Conservation (phyloP, 306 rosid species). For the Prunus mira region DNA sequence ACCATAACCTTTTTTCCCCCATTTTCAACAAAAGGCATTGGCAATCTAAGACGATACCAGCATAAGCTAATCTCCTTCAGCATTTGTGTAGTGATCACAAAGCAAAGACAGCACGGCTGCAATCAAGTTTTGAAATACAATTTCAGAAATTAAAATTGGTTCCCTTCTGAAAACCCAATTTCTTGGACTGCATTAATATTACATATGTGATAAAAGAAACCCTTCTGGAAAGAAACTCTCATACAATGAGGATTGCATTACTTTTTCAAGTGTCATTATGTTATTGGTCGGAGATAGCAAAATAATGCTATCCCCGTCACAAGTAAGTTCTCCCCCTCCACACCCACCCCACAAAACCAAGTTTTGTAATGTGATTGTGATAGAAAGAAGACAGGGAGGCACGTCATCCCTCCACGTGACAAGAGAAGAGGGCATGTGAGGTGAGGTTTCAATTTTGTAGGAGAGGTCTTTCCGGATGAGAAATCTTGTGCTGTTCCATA, state of each 20-base stretch:
- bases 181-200: neutral
- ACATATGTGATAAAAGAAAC: too few relatives aligned
- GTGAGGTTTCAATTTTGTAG: neutral
- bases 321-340: too few relatives aligned
- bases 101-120: neutral
- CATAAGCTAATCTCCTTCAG: too few relatives aligned
- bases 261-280: too few relatives aligned
- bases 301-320: too few relatives aligned
- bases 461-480: neutral
- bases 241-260: rapidly evolving
- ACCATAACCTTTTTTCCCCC: neutral
- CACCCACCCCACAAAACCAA: neutral
- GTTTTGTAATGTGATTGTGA: too few relatives aligned
- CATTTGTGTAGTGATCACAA: neutral
- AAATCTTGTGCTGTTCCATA: neutral
- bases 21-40: neutral
- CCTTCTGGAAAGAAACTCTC: too few relatives aligned
- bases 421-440: slow-evolving; percentile 9
- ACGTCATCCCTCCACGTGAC: neutral
- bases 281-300: too few relatives aligned
- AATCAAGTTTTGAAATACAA: neutral
- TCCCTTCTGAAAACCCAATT: neutral
- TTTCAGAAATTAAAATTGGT: neutral
- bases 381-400: neutral
- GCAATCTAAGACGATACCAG: neutral